Base-by-base conservation (phyloP, 192 early-diverging fungal species). In the Nowakowskiella sp. region DNA sequence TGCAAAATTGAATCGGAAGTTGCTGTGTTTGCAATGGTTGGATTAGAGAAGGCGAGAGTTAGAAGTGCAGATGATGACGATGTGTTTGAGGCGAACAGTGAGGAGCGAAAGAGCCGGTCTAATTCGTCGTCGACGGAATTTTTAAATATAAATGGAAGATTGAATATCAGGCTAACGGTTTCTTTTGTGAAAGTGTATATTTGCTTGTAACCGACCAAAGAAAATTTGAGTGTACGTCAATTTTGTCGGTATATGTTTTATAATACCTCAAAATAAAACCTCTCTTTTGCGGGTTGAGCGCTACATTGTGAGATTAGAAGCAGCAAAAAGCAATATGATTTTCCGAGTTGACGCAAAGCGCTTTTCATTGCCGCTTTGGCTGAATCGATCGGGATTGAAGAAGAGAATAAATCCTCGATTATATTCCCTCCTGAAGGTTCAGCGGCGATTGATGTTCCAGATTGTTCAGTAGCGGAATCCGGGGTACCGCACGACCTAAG, bases 321-420 rank as follows among this genome's bases (percentile, higher is more conserved):
- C 36, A 76, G 45, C 21, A 76, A 51, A 44, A 72, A 76, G 62
- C 74, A 76, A 43, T 76, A 74, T 5, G 65, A 55, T n/a, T 30
- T 28, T 2, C 51, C 66, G 49, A 76, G 64, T 30, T 65, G 45
- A 31, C 53, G 23, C 25, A 71, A 47, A 0, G 59, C 36, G 29
- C 27, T 31, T 6, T 60, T 44, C 16, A 44, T 43, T 8, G 42
- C 34, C 30, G 26, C 6, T 1, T 28, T 32, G 6, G 49, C 57
- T 42, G 47, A 10, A 22, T 59, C 57, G 0, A 49, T 10, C n/a
- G 57, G n/a, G n/a, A n/a, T n/a, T n/a, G n/a, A n/a, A n/a, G n/a
- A n/a, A n/a, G n/a, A n/a, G n/a, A n/a, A n/a, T n/a, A n/a, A n/a
- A n/a, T n/a, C n/a, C n/a, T n/a, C n/a, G n/a, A n/a, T n/a, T n/a